A percentile compares a stretch with the other conserved stretches of the same genome.
Conservation (phyloP, 176 grass and related monocot species). For the Zizania latifolia region DNA sequence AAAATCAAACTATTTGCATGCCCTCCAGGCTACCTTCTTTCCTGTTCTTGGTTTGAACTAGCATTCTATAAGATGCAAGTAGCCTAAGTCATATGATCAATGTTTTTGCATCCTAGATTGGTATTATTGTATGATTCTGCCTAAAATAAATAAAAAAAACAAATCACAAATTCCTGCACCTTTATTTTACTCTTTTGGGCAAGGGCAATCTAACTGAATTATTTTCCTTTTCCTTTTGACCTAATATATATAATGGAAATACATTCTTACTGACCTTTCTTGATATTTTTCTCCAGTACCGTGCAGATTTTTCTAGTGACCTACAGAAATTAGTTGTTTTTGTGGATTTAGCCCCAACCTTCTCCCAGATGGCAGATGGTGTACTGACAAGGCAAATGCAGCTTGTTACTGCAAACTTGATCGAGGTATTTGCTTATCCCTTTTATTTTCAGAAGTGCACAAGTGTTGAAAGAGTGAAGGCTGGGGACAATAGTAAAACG, state of each 20-base stretch:
- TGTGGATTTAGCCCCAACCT: slow-evolving; percentile 82
- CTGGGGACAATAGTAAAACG: neutral
- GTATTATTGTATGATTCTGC: neutral
- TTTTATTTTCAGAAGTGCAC: neutral
- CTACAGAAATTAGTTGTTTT: slow-evolving; percentile 70
- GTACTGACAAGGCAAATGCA: slow-evolving; percentile 74
- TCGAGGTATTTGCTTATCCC: slow-evolving; percentile 35
- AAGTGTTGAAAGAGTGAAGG: neutral
- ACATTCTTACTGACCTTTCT: slow-evolving; percentile 20
- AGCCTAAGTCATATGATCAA: neutral
- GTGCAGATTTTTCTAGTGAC: slow-evolving; percentile 79
- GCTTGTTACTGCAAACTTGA: slow-evolving; percentile 59
- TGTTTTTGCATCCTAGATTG: neutral
- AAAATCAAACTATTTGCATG: neutral
- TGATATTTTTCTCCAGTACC: slow-evolving; percentile 67
- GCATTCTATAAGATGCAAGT: neutral
- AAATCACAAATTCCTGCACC: neutral
- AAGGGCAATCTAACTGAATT: neutral
- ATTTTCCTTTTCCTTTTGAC: neutral
- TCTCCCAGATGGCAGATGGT: slow-evolving; percentile 66
- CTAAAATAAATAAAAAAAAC: slow-evolving; percentile 10
- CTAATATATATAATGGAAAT: too few relatives aligned
- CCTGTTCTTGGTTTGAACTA: neutral
- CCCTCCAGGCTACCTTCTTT: neutral
- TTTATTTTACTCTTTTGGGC: neutral